phyloP scores from a whole-genome alignment of 257 asterid genomes.

The Fraxinus quadrangulata region DNA sequence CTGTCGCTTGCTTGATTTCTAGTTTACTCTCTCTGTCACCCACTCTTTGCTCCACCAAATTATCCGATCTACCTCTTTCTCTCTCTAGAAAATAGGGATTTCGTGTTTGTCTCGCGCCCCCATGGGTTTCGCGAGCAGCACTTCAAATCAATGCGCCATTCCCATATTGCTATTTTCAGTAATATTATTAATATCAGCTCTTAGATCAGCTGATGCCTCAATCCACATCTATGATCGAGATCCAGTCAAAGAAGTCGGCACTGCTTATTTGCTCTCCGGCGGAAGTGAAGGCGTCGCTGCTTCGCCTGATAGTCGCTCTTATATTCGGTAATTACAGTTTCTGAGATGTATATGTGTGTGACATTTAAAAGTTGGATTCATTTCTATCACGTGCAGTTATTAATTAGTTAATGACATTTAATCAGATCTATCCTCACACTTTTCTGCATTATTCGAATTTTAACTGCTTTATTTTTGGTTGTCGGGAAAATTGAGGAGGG shows the following conservation, averaged over 20 bases:
- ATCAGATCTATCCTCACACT: constrained; percentile 44
- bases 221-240: constrained; percentile 79
- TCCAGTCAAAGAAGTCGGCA: constrained; percentile 96
- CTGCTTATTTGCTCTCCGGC: constrained; percentile 84
- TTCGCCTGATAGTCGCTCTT: constrained; percentile 61
- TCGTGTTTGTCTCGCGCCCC: constrained; percentile 26
- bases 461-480: background rate
- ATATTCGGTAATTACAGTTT: constrained; percentile 58
- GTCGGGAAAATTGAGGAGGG: background rate
- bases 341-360: background rate
- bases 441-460: constrained; percentile 23
- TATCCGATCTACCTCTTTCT: constrained; percentile 21
- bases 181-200: constrained; percentile 32
- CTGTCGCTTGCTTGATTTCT: background rate
- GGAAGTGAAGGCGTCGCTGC: constrained; percentile 94
- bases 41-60: constrained; percentile 12
- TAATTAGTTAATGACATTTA: constrained; percentile 3
- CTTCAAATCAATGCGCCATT: constrained; percentile 40
- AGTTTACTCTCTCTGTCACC: background rate
- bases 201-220: constrained; percentile 70
- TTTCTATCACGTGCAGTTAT: constrained; percentile 3
- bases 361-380: background rate
- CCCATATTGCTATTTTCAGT: constrained; percentile 29
- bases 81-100: constrained; percentile 3
- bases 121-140: constrained; percentile 59